Percentiles rank a stretch among this genome's conserved stretches.
These are phyloP conservation scores for Ogataea ganodermae DNA, from an alignment of 805 yeast species.

Conservation along the genomic window DNA sequence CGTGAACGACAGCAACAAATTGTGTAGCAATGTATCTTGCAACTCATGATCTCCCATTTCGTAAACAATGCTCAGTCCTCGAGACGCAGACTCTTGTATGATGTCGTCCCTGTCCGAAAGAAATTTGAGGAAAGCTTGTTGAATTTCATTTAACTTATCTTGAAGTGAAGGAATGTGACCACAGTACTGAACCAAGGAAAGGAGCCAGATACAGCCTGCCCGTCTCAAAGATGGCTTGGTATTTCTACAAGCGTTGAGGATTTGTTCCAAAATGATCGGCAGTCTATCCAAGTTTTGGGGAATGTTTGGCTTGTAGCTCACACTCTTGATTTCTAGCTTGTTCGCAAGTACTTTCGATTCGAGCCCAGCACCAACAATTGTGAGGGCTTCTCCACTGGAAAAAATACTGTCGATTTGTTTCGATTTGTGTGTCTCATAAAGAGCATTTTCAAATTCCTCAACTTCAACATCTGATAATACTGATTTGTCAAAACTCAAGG, in stretches of 20 bases:
- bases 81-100: constrained; percentile 88
- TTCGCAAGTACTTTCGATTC: constrained; percentile 54
- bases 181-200: constrained; percentile 77
- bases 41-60: constrained; percentile 70
- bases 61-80: constrained; percentile 81
- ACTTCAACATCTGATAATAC: constrained; percentile 25
- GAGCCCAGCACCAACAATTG: constrained; percentile 77
- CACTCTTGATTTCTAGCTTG: constrained; percentile 54
- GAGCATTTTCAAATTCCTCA: constrained; percentile 39
- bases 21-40: constrained; percentile 71
- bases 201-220: constrained; percentile 82
- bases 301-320: constrained; percentile 12
- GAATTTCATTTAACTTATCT: constrained; percentile 58
- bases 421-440: constrained; percentile 61
- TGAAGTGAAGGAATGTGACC: constrained; percentile 46
- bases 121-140: constrained; percentile 73
- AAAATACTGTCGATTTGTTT: constrained; percentile 78
- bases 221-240: constrained; percentile 76
- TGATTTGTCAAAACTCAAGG: constrained; percentile 37
- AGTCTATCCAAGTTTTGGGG: constrained; percentile 13
- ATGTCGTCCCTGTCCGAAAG: constrained; percentile 81
- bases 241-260: constrained; percentile 54
- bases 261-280: constrained; percentile 43
- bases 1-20: constrained; percentile 75
- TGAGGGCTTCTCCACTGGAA: constrained; percentile 81